These are phyloP conservation scores for Komagataella pseudopastoris DNA, from an alignment of 805 yeast species.

Conservation along the genomic window DNA sequence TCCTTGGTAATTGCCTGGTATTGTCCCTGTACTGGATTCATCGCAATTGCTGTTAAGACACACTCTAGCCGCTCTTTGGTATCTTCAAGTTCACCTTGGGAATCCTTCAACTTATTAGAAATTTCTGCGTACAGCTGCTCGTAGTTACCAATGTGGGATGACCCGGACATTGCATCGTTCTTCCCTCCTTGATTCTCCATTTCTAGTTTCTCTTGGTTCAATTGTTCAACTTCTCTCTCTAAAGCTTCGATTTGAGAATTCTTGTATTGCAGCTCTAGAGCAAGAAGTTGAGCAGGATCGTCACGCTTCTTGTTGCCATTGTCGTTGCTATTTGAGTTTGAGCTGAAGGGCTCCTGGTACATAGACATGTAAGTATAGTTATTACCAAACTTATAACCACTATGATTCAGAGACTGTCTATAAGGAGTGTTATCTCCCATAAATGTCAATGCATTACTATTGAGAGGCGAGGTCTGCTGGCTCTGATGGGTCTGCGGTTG, in stretches of 20 bases:
- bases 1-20: conserved; percentile 22
- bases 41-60: conserved; percentile 37
- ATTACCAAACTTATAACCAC: background rate
- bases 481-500: background rate
- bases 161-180: background rate
- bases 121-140: conserved; percentile 14
- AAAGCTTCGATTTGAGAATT: background rate
- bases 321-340: background rate
- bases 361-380: background rate
- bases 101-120: conserved; percentile 12
- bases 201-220: background rate
- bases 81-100: conserved; percentile 38
- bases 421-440: background rate
- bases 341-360: background rate
- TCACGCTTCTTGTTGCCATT: background rate
- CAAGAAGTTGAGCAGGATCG: background rate
- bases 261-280: background rate
- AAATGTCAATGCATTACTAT: background rate
- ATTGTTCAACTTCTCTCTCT: background rate
- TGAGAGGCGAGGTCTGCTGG: background rate
- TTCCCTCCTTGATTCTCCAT: background rate
- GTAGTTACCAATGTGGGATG: background rate
- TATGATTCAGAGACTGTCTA: background rate
- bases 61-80: conserved; percentile 54
- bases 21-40: conserved; percentile 29